Percentiles rank a stretch among this genome's conserved stretches.
Evolutionary conservation across 345 rosid species (phyloP).

Genomic region (Clarkia xantiana): DNA sequence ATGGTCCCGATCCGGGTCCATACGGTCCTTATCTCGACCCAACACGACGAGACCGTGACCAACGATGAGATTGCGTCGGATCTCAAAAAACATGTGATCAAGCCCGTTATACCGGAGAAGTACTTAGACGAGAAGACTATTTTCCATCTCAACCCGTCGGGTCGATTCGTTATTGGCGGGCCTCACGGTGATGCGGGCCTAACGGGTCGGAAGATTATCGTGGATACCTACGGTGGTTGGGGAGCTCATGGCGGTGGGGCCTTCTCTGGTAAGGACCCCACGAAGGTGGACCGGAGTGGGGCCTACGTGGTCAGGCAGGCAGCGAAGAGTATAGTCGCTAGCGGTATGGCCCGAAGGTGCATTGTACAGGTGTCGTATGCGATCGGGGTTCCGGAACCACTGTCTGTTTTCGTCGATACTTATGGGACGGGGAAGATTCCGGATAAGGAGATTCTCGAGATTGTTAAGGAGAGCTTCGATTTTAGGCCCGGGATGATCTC

Average conservation of each 20-base stretch:
- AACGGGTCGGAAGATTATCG: conserved; percentile 4
- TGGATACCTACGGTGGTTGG: no score
- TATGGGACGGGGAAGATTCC: conserved; percentile 5
- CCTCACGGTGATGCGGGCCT: conserved; percentile 5
- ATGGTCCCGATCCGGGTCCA: conserved; percentile 9
- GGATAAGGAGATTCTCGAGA: conserved; percentile 1
- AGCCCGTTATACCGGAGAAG: background rate
- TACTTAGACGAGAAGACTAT: conserved; percentile 7
- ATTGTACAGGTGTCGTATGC: conserved; percentile 6
- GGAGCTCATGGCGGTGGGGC: no score
- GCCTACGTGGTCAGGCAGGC: no score
- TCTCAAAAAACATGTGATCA: no score
- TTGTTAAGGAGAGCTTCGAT: conserved; percentile 3
- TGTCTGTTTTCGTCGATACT: conserved; percentile 2
- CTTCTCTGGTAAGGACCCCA: no score
- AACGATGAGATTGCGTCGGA: background rate
- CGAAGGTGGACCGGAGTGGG: no score
- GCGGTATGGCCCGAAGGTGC: conserved; percentile 3
- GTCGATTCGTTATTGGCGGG: conserved; percentile 4
- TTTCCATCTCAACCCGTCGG: conserved; percentile 7
- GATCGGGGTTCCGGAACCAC: conserved; percentile 2
- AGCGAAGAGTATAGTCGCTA: background rate
- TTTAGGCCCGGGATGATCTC: conserved; percentile 5
- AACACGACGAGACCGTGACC: conserved; percentile 9
- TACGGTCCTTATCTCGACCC: conserved; percentile 7